Conservation (phyloP, 345 rosid genomes). For the Aquilaria yunnanensis region DNA sequence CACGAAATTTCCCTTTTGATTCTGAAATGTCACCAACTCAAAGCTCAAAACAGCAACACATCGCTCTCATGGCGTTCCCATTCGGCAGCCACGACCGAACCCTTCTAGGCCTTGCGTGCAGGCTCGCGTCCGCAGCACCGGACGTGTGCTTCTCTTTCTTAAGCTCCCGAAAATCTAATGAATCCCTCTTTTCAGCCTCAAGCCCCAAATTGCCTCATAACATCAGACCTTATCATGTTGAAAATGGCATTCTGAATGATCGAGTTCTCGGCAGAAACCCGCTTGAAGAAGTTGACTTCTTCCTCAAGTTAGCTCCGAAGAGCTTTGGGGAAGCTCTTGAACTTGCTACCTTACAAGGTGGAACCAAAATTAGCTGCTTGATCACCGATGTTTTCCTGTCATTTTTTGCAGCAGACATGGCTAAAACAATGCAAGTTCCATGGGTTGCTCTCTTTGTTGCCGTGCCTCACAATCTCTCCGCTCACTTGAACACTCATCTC, state of each 20-base stretch:
- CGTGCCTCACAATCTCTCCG: slow-evolving; percentile 33
- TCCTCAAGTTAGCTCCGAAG: slow-evolving; percentile 29
- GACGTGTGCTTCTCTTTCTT: slow-evolving; percentile 45
- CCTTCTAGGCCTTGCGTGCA: slow-evolving; percentile 33
- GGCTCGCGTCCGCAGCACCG: slow-evolving; percentile 39
- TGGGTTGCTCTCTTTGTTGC: slow-evolving; percentile 47
- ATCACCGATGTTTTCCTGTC: slow-evolving; percentile 49
- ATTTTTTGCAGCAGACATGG: slow-evolving; percentile 31
- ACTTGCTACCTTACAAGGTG: slow-evolving; percentile 29
- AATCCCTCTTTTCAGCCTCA: slow-evolving; percentile 14
- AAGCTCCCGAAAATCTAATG: slow-evolving; percentile 34
- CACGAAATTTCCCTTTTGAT: background rate
- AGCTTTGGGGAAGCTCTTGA: slow-evolving; percentile 26
- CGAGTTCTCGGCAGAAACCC: slow-evolving; percentile 26
- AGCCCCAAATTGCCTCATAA: slow-evolving; percentile 16
- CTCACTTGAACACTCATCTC: slow-evolving; percentile 34
- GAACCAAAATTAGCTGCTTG: slow-evolving; percentile 35
- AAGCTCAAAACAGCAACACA: slow-evolving; percentile 21
- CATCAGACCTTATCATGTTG: slow-evolving; percentile 28
- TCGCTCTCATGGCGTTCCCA: slow-evolving; percentile 56
- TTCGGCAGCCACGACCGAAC: slow-evolving; percentile 49
- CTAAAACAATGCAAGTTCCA: slow-evolving; percentile 23
- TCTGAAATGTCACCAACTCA: background rate
- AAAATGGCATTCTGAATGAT: background rate
- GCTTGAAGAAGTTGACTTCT: slow-evolving; percentile 37